Base-by-base conservation (phyloP, 148 eudicot species). In the Tetragonia tetragonoides region DNA sequence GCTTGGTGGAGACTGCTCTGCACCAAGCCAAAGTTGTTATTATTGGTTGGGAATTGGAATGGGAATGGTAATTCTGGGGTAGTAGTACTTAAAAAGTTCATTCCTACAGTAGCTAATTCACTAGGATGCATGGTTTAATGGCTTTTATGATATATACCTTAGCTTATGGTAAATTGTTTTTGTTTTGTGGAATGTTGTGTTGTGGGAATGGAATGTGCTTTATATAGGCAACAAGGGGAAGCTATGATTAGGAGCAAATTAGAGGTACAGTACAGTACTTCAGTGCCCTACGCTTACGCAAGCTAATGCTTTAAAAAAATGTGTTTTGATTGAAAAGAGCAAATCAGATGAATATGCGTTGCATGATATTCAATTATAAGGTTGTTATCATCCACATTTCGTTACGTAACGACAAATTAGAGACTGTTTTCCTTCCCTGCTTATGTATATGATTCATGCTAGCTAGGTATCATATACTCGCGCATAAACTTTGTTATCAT, bases 111-210 rank as follows among this genome's bases (percentile, higher is more conserved):
- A 28, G 82, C 76, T 56, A 81, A 54, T 23, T 87, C 88, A 12
- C 84, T 75, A 28, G 87, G 82, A 81, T 87, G 80, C 92, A 88
- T 87, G 75, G 68, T 39, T 79, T 23, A 62, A 38, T 0, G 17
- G 74, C 28, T 79, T 61, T 24, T 5, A 5, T 38, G 12, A 10
- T 44, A n/a, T n/a, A n/a, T n/a, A n/a, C n/a, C n/a, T n/a, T 28
- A 28, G 20, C 44, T 73, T 63, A n/a, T 57, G 49, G 75, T 28
- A 67, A 70, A 39, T 53, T 72, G 9, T 6, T 40, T 42, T 65
- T 18, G 24, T 6, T 15, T 11, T 72, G 9, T 44, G 24, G 47
- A 20, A 21, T 21, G 54, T 21, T 46, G 6, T 46, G 6, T 28
- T 56, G 7, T 70, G 75, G 28, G 20, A 67, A 53, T 24, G 70